Evolutionary conservation across 805 yeast species (phyloP).

Genomic region (Groenewaldozyma salmanticensis): DNA sequence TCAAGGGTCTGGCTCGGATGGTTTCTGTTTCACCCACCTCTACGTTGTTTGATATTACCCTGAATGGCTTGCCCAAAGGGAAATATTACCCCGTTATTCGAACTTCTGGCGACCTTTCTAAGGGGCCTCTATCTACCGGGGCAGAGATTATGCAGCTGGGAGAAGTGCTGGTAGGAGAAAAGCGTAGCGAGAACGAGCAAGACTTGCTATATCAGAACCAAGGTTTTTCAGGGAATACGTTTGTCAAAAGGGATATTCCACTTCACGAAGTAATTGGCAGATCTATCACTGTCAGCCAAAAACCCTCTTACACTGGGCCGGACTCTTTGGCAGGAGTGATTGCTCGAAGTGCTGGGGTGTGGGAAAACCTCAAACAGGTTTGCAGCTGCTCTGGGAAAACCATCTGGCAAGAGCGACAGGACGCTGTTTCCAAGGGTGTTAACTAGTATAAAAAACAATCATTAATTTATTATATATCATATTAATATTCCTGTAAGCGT

Average conservation of each 20-base stretch:
- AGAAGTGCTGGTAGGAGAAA: constrained; percentile 12
- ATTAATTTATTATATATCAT: not conserved
- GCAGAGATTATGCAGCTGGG: constrained; percentile 30
- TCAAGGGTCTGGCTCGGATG: constrained; percentile 79
- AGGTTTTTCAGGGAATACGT: constrained; percentile 30
- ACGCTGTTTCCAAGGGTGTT: constrained; percentile 54
- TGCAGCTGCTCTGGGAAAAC: constrained; percentile 95
- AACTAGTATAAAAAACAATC: constrained; percentile 5
- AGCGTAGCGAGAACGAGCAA: constrained; percentile 2
- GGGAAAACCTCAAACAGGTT: constrained; percentile 91
- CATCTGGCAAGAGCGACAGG: constrained; percentile 87
- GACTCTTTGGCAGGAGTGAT: constrained; percentile 64
- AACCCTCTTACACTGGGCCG: constrained; percentile 15
- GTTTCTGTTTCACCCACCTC: constrained; percentile 49
- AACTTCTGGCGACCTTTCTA: constrained; percentile 63
- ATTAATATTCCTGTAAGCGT: constrained; percentile 1
- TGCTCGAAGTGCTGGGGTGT: constrained; percentile 93
- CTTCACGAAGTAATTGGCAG: constrained; percentile 65
- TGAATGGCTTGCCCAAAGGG: constrained; percentile 62
- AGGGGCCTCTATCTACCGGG: constrained; percentile 30
- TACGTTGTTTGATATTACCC: constrained; percentile 66
- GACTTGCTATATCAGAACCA: constrained; percentile 4
- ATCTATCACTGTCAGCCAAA: constrained; percentile 30
- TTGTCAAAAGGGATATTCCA: constrained; percentile 34
- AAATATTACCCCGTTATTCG: constrained; percentile 62